Base-by-base conservation (phyloP, 805 yeast species). In the Starmerella vaccinii region DNA sequence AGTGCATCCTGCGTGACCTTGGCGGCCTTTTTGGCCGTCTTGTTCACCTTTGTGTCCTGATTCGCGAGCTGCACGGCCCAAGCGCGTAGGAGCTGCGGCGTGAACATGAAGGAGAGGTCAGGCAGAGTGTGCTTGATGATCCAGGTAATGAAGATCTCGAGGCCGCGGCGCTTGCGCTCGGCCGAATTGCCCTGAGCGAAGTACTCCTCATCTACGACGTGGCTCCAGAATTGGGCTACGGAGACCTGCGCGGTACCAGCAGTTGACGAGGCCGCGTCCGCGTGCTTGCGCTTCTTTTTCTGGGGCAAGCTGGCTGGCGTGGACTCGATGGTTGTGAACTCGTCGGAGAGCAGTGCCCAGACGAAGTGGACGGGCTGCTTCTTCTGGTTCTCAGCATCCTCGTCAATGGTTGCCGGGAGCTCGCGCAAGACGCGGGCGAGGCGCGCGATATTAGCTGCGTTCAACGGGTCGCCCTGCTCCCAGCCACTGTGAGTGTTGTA, bases 121-220 rank as follows among this genome's bases (percentile, higher is more conserved):
- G 58, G 40, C 10, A 61, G 49, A 2, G 65, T 56, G 6, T 64
- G 57, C 7, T 54, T 50, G 39, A 65, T 61, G 6, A 81, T 62
- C 49, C 79, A 72, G 47, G 72, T 68, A 38, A 68, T 71, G 54
- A 89, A 78, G 10, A 88, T 75, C 58, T 84, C 84, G 59, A 89
- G 78, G 0, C 96, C 97, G 76, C 86, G 77, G 65, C 75, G 84
- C 64, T 89, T 90, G 51, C 95, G 73, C 64, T 89, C 97, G 29
- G 81, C 77, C 1, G 96, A 87, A 0, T 95, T 73, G 56, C 81
- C 78, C 33, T 77, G 78, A 5, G 84, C 71, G 58, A 90, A 89
- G 53, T 84, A 77, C 4, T 83, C 75, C 59, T 87, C 92, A 62
- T 90, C 97, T 15, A 90, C 76, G 5, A 79, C 80, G 3, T 74